A percentile compares a stretch with the other conserved stretches of the same genome.
These are phyloP conservation scores for Sclerotinia borealis DNA, from an alignment of 2,329 filamentous ascomycete species.

Conservation along the genomic window DNA sequence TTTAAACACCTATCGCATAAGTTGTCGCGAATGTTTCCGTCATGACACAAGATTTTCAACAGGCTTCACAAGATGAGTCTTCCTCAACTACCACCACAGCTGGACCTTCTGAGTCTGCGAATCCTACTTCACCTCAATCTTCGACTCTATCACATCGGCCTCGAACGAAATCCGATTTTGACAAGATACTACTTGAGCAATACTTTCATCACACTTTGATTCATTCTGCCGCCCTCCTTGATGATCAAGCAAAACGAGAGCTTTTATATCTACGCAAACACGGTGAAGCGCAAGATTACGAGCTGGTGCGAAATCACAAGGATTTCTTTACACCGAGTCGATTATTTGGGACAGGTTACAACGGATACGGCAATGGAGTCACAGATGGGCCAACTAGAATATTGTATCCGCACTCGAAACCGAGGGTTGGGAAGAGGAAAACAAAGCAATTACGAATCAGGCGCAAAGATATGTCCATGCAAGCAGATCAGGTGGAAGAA, in stretches of 20 bases:
- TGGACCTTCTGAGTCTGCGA: constrained; percentile 18
- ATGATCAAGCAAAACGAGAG: constrained; percentile 44
- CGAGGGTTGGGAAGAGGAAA: constrained; percentile 68
- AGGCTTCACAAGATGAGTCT: constrained; percentile 19
- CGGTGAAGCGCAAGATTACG: constrained; percentile 65
- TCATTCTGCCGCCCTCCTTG: constrained; percentile 47
- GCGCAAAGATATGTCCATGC: constrained; percentile 73
- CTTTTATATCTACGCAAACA: constrained; percentile 57
- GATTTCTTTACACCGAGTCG: constrained; percentile 49
- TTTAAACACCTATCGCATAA: background rate
- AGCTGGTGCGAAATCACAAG: constrained; percentile 51
- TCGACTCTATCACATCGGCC: constrained; percentile 25
- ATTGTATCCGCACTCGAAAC: constrained; percentile 73
- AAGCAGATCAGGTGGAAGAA: constrained; percentile 87
- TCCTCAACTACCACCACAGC: background rate
- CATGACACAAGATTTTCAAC: constrained; percentile 31
- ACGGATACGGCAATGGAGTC: constrained; percentile 79
- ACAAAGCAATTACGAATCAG: constrained; percentile 67
- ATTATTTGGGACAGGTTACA: constrained; percentile 71
- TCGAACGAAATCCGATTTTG: constrained; percentile 29
- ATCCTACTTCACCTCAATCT: constrained; percentile 18
- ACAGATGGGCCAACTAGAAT: constrained; percentile 61
- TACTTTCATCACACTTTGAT: constrained; percentile 60
- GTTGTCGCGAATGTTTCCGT: constrained; percentile 29
- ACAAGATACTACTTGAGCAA: constrained; percentile 52